Conservation (phyloP, 495 filamentous ascomycete species). For the Penicillium waksmanii region DNA sequence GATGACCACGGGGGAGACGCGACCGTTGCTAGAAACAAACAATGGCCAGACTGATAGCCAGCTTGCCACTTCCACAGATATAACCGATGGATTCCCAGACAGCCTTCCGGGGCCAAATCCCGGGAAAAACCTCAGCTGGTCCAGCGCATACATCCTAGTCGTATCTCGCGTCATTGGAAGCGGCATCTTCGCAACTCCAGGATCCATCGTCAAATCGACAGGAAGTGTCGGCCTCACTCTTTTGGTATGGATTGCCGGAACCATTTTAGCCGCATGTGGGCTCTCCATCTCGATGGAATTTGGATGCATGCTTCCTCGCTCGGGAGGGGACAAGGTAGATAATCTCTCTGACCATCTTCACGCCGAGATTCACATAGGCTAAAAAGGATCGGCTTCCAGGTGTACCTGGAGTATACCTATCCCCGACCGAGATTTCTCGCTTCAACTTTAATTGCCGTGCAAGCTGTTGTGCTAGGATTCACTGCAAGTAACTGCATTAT, state of each 20-base stretch:
- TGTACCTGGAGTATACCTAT: constrained; percentile 80
- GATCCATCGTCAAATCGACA: constrained; percentile 65
- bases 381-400: constrained; percentile 22
- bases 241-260: constrained; percentile 65
- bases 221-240: constrained; percentile 71
- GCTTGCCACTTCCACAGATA: constrained; percentile 6
- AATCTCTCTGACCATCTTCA: neutral
- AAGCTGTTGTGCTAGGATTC: constrained; percentile 71
- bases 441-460: constrained; percentile 66
- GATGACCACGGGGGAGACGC: constrained; percentile 31
- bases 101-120: constrained; percentile 19
- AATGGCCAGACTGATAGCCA: constrained; percentile 11
- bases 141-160: constrained; percentile 72
- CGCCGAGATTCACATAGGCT: neutral
- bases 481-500: constrained; percentile 55
- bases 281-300: constrained; percentile 67
- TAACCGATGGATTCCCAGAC: constrained; percentile 9
- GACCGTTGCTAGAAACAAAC: constrained; percentile 31
- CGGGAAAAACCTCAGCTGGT: constrained; percentile 57
- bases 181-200: constrained; percentile 77
- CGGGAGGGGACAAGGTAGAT: constrained; percentile 60
- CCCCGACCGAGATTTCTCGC: constrained; percentile 69
- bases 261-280: constrained; percentile 61
- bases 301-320: constrained; percentile 72
- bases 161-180: constrained; percentile 76